Base-by-base conservation (phyloP, 2,329 filamentous ascomycete genomes). In the Alternaria metachromatica region DNA sequence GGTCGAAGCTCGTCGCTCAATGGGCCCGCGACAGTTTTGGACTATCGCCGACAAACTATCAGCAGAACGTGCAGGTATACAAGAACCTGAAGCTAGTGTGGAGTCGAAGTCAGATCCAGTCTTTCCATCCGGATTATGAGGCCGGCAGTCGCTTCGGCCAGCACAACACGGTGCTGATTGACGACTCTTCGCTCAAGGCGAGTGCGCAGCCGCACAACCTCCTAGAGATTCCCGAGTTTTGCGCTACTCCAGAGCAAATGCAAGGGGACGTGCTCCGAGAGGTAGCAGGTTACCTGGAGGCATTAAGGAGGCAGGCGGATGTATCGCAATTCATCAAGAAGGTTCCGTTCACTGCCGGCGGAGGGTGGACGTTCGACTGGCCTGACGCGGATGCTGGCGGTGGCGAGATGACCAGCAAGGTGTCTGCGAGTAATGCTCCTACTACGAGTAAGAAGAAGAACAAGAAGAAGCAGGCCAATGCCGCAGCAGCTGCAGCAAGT, bases 121-220 rank as follows among this genome's bases (percentile, higher is more conserved):
- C 72, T 5, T 76, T 76, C n/a, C 82, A 84, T 53, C 83, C 83
- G 1, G 41, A 71, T 1, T 70, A 78, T n/a, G 76, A 74, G 33
- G 77, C 73, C 13, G 77, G 70, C 0, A 58, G 65, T 20, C 72
- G 78, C 12, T 98, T 94, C 91, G 87, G 89, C 71, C 94, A 97
- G 81, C 86, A 86, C 55, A 97, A 98, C 79, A 98, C 96, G 0
- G 86, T 98, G 7, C 84, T 99, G 25, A 89, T 98, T 43, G 96
- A 99, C 71, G 96, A 98, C 80, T 92, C 90, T 28, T 72, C 81
- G 1, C 86, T 94, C 73, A 99, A 98, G 83, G 94, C 90, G 1
- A 85, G 88, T 25, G 90, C 87, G 59, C 93, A 99, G 79, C 96
- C 96, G 1, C 87, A 88, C 81, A 98, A 98, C 72, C 85, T 96